Percentiles rank a stretch among this genome's conserved stretches.
phyloP scores from a whole-genome alignment of 2,329 filamentous ascomycete genomes.

The Sordariomycetes sp. region DNA sequence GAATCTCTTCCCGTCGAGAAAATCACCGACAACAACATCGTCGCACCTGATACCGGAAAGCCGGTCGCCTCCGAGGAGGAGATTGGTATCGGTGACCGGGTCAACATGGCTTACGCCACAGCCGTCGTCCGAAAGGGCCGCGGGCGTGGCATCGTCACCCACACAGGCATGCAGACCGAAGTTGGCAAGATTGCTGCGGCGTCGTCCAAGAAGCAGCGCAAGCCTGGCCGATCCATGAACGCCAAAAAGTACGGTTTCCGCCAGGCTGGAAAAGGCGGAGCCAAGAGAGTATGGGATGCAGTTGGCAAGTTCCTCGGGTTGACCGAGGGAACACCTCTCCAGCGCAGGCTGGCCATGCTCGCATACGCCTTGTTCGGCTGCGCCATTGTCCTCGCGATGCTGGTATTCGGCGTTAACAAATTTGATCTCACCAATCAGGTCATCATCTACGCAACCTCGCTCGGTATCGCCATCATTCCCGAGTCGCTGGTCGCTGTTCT shows the following conservation, averaged over 20 bases:
- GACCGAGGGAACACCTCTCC: slow-evolving; percentile 64
- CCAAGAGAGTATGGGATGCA: slow-evolving; percentile 37
- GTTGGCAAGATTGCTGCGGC: slow-evolving; percentile 60
- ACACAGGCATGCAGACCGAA: slow-evolving; percentile 64
- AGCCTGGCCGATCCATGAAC: slow-evolving; percentile 45
- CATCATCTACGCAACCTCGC: slow-evolving; percentile 48
- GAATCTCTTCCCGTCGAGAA: slow-evolving; percentile 68
- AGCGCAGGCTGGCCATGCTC: slow-evolving; percentile 68
- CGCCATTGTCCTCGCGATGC: slow-evolving; percentile 47
- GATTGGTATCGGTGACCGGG: slow-evolving; percentile 60
- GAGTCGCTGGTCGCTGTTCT: slow-evolving; percentile 61
- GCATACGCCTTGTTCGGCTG: slow-evolving; percentile 69
- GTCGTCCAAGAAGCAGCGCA: slow-evolving; percentile 40
- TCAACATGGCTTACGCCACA: slow-evolving; percentile 69
- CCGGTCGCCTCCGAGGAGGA: slow-evolving; percentile 33
- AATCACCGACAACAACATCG: slow-evolving; percentile 40
- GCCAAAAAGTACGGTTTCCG: slow-evolving; percentile 43
- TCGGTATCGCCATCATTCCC: slow-evolving; percentile 53
- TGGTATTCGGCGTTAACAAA: slow-evolving; percentile 49
- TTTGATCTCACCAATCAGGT: slow-evolving; percentile 42
- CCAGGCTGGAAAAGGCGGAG: slow-evolving; percentile 35
- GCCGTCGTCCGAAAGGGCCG: slow-evolving; percentile 66
- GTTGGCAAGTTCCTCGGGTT: slow-evolving; percentile 51
- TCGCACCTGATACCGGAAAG: slow-evolving; percentile 34
- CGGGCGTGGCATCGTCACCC: slow-evolving; percentile 62